A percentile compares a stretch with the other conserved stretches of the same genome.
phyloP scores from a whole-genome alignment of 2,329 filamentous ascomycete species.

The Alternaria sp. region DNA sequence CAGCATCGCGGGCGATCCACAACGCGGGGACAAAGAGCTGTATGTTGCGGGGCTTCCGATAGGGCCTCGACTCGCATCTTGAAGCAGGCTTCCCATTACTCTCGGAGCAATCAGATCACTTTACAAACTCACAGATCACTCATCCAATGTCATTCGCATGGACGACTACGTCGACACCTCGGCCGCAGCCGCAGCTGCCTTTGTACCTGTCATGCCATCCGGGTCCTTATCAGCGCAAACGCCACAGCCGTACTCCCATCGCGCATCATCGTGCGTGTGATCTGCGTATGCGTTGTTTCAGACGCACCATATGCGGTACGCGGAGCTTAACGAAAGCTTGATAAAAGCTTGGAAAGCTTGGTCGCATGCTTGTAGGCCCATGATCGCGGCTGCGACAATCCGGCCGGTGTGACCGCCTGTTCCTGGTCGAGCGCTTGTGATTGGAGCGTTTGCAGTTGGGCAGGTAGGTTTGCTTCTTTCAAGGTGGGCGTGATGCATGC shows the following conservation, averaged over 20 bases:
- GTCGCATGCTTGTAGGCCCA: slow-evolving; percentile 5
- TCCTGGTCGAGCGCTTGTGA: not conserved
- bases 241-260: not conserved
- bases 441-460: not conserved
- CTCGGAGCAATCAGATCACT: not conserved
- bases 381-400: not conserved
- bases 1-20: not conserved
- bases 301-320: not conserved
- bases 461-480: not conserved
- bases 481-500: not conserved
- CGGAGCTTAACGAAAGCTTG: slow-evolving; percentile 3
- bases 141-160: not conserved
- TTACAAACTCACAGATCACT: not conserved
- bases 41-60: not conserved
- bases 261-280: not conserved
- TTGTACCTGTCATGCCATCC: not conserved
- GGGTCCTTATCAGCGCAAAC: not conserved
- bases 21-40: not conserved
- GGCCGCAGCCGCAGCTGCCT: not conserved
- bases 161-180: not conserved
- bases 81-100: not conserved
- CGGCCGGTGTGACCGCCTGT: not conserved
- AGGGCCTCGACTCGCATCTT: not conserved
- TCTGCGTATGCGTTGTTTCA: slow-evolving; percentile 1
- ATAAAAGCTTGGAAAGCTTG: slow-evolving; percentile 14